phyloP scores from a whole-genome alignment of 1,139 yeast genomes.

The Pichia sp. region DNA sequence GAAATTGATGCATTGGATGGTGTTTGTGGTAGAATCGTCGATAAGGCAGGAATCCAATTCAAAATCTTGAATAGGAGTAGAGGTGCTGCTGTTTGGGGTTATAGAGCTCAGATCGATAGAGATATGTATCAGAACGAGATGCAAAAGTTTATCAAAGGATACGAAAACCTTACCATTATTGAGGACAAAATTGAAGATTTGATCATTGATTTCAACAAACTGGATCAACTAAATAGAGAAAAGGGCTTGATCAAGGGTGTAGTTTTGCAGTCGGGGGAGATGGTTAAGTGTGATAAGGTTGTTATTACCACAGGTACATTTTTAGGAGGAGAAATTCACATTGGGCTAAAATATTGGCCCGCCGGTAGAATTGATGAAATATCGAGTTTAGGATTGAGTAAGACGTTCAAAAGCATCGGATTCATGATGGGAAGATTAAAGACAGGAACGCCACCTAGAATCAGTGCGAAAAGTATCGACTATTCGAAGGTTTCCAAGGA shows the following conservation, averaged over 20 bases:
- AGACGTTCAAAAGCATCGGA: constrained; percentile 68
- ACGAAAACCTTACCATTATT: constrained; percentile 50
- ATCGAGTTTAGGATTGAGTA: constrained; percentile 83
- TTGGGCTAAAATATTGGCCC: constrained; percentile 72
- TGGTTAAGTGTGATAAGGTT: constrained; percentile 55
- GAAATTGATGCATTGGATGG: constrained; percentile 98
- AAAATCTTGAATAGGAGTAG: constrained; percentile 78
- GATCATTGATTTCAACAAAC: constrained; percentile 40
- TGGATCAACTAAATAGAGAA: constrained; percentile 30
- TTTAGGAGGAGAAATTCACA: constrained; percentile 87
- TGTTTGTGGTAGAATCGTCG: constrained; percentile 75
- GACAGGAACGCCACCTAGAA: constrained; percentile 95
- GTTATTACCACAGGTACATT: constrained; percentile 96
- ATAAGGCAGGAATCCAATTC: constrained; percentile 88
- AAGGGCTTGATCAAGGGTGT: constrained; percentile 57
- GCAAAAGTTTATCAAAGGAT: constrained; percentile 56
- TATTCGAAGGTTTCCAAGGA: constrained; percentile 54
- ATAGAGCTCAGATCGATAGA: constrained; percentile 93
- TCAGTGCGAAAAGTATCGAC: constrained; percentile 64
- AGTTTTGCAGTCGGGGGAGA: constrained; percentile 56
- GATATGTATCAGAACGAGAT: constrained; percentile 68
- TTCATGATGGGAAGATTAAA: constrained; percentile 83
- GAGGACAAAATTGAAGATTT: constrained; percentile 83
- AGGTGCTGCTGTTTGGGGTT: constrained; percentile 99
- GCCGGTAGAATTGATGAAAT: constrained; percentile 93